A percentile compares a stretch with the other conserved stretches of the same genome.
phyloP scores from a whole-genome alignment of 768 basidiomycete species.

The Cyclocybe aegerita region DNA sequence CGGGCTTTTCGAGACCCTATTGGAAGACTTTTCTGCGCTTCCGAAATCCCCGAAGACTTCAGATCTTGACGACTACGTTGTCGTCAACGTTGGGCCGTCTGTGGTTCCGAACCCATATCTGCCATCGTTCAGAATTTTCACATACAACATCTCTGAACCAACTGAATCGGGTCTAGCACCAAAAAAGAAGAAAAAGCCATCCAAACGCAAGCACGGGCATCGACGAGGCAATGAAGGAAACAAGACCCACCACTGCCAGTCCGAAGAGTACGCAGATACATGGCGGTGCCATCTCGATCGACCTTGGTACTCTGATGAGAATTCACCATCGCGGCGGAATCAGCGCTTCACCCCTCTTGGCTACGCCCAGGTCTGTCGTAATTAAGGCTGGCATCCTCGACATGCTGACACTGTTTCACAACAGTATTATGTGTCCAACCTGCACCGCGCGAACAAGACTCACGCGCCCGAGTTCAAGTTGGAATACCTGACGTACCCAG shows the following conservation, averaged over 20 bases:
- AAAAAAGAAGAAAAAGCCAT: conserved; percentile 23
- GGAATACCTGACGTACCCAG: conserved; percentile 73
- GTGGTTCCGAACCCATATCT: conserved; percentile 88
- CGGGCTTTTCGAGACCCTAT: conserved; percentile 54
- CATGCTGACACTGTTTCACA: too few species aligned
- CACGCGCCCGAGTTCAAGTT: conserved; percentile 64
- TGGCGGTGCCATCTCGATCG: conserved; percentile 65
- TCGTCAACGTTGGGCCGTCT: conserved; percentile 78
- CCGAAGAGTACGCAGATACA: conserved; percentile 50
- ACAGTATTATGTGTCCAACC: conserved; percentile 67
- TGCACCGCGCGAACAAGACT: conserved; percentile 46
- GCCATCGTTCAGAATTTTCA: conserved; percentile 77
- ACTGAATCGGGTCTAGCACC: conserved; percentile 4
- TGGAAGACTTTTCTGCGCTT: conserved; percentile 65
- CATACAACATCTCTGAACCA: conserved; percentile 68
- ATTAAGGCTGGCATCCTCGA: too few species aligned
- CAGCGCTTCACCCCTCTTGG: conserved; percentile 72
- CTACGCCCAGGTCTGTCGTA: conserved; percentile 74
- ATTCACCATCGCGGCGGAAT: conserved; percentile 73
- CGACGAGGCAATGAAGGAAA: conserved; percentile 44
- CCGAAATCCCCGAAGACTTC: conserved; percentile 48
- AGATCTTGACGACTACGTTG: conserved; percentile 65
- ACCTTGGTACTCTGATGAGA: conserved; percentile 59
- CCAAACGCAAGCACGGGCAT: conserved; percentile 49
- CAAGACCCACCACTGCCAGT: conserved; percentile 46